Evolutionary conservation across 164 flowering plant genomes (phyloP), one percentile per base, ranked within the genome.

Genomic region (Cinnamomum chago): DNA sequence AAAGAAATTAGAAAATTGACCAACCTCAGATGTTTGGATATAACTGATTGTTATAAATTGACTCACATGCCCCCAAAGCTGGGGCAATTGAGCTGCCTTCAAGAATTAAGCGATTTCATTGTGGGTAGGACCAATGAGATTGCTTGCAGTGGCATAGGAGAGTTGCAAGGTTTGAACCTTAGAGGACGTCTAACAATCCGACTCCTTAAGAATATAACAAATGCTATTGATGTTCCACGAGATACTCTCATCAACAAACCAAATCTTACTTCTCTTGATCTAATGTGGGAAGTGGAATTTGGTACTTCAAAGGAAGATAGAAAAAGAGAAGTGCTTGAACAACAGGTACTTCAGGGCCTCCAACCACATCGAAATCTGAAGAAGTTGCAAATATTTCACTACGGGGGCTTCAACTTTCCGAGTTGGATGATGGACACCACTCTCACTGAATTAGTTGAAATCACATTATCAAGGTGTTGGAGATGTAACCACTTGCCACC

Each of bases 1-100:
- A 64, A 69, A 6, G 67, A 72, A 5, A 68, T 55, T 20, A 51
- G 50, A 3, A 47, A 72, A 20, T 50, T 79, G 20, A 64, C 60
- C 47, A 67, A 50, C 50, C 76, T 76, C n/a, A 58, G 76, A 27
- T 64, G 40, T 14, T 51, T 79, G 12, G 20, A 25, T 66, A 13
- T 66, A 17, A 2, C 2, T 10, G 0, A 66, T 27, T 66, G 68
- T 11, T 0, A 1, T 3, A 24, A 2, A 7, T 13, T 35, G 12
- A 17, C 52, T 68, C 6, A 20, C 28, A 2, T 58, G 52, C 67
- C 67, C 5, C 15, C 58, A 22, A 9, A 55, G 1, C 1, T 65
- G 7, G 60, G 60, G 18, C 58, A 52, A 52, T 17, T 52, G 3
- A 52, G 58, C 18, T 52, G 17, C 18, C 58, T 52, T 20, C 58